Conservation (phyloP, 345 rosid species). For the Melaleuca alternifolia region DNA sequence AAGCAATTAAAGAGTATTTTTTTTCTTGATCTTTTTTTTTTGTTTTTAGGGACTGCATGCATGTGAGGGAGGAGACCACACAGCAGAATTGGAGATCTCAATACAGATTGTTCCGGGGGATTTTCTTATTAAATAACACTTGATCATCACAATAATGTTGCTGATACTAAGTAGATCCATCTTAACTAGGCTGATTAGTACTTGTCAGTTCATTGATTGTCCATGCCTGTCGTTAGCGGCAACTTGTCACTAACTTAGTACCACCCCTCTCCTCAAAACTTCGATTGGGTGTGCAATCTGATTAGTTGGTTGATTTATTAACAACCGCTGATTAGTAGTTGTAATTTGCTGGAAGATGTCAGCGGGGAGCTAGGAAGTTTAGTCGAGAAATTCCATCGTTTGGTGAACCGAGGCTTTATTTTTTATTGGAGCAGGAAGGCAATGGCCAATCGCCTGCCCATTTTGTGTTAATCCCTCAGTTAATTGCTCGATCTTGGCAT, state of each 20-base stretch:
- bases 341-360: background rate
- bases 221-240: background rate
- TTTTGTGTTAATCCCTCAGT: background rate
- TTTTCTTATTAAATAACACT: background rate
- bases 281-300: background rate
- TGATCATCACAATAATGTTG: background rate
- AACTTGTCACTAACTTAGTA: background rate
- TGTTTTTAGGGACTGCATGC: background rate
- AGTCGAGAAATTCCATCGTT: background rate
- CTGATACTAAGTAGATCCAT: background rate
- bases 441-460: background rate
- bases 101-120: background rate
- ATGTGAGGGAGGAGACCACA: background rate
- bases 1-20: background rate
- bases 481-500: background rate
- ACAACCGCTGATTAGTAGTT: background rate
- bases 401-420: background rate
- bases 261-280: background rate
- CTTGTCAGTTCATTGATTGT: background rate
- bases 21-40: background rate
- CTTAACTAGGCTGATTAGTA: background rate
- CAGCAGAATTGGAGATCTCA: background rate
- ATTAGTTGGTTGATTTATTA: background rate
- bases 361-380: background rate
- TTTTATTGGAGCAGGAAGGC: background rate